Base-by-base conservation (phyloP, 108 stramenopile species). In the Nitzschia inconspicua region DNA sequence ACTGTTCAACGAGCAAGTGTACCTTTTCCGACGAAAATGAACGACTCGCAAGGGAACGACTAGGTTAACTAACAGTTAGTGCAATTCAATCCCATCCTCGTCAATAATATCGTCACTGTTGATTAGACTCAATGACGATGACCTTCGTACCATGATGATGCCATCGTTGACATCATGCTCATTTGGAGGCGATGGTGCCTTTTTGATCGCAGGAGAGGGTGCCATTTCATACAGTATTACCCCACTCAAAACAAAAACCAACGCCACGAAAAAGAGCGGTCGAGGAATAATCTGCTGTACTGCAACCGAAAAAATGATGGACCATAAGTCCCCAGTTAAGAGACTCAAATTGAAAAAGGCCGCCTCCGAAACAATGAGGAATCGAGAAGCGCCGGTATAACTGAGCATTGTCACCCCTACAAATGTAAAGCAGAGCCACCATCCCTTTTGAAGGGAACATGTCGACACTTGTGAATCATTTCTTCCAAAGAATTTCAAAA, bases 271-370 rank as follows among this genome's bases (percentile, higher is more conserved):
- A 70, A 96, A 99, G 46, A 91, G 75, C 27, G 70, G 68, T 41
- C 63, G 27, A 2, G 96, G 89, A 44, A 79, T 62, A 44, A 91
- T 83, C 18, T 75, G 75, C 50, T 95, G 79, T 7, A 80, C 86
- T 18, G 94, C 44, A 34, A 88, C 87, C 8, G 85, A 78, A 60
- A 95, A 96, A 9, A 84, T 35, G 3, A 98, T 86, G 6, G 92
- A 85, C 85, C 94, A 99, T 25, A 90, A 78, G 70, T 98, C 97
- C 7, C 94, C 92, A 16, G 97, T 97, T 36, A 98, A 69, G 42
- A 99, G 77, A 20, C 91, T 84, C n/a, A 92, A 32, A 59, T 78
- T 88, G 42, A 88, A 82, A 49, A 92, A 83, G 22, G 85, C 60
- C 13, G 86, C 86, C 58, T 92, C 90, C 0, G 84, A 84, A 31